Percentiles rank a stretch among this genome's conserved stretches.
Conservation (phyloP, 352 stramenopile species). For the Phytophthora brassicae region DNA sequence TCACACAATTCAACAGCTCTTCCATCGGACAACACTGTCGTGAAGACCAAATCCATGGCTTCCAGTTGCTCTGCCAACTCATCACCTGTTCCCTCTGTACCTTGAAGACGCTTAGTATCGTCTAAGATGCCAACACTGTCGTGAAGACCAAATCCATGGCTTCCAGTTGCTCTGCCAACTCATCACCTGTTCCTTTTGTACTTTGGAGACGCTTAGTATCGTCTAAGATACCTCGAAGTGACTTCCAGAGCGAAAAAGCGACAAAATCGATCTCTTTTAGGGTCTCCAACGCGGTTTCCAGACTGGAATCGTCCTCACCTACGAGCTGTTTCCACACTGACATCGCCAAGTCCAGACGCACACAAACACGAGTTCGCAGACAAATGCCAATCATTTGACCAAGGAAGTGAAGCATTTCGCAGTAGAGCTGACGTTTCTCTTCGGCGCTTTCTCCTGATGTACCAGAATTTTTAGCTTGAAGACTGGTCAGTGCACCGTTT, state of each 20-base stretch:
- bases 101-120: too few relatives aligned
- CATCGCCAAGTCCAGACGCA: constrained; percentile 71
- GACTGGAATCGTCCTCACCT: constrained; percentile 36
- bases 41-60: constrained; percentile 76
- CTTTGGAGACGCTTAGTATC: constrained; percentile 15
- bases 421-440: constrained; percentile 59
- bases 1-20: constrained; percentile 45
- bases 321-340: constrained; percentile 79
- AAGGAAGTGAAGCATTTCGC: constrained; percentile 90
- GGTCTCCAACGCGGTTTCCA: constrained; percentile 39
- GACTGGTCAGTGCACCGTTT: constrained; percentile 44
- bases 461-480: neutral
- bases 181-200: neutral
- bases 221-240: constrained; percentile 34
- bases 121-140: constrained; percentile 47
- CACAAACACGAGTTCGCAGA: constrained; percentile 77
- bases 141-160: constrained; percentile 79
- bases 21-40: constrained; percentile 72
- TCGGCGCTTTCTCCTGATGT: constrained; percentile 36
- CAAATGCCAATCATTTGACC: constrained; percentile 90
- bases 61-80: constrained; percentile 48
- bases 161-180: constrained; percentile 47
- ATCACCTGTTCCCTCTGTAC: neutral
- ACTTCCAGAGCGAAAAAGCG: constrained; percentile 55
- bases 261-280: constrained; percentile 73